Evolutionary conservation across 805 yeast genomes (phyloP).

Genomic region (Jamesozyma spencerorum): DNA sequence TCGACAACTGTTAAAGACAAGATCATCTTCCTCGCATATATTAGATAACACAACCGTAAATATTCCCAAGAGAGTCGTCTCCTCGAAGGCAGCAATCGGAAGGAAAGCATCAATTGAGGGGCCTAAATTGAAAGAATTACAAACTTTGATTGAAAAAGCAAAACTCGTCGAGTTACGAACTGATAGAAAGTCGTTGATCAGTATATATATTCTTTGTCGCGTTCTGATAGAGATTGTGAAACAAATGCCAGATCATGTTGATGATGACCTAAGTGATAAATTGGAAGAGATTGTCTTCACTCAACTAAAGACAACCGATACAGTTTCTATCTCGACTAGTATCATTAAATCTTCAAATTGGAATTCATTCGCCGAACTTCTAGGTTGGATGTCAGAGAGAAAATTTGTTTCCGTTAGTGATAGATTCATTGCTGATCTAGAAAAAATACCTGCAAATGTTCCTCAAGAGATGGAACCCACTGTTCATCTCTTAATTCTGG

Average conservation of each 20-base stretch:
- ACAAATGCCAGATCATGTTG: slow-evolving; percentile 69
- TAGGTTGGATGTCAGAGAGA: slow-evolving; percentile 84
- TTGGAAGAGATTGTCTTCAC: slow-evolving; percentile 89
- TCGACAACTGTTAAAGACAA: not conserved
- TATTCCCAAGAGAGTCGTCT: slow-evolving; percentile 42
- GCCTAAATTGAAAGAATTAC: slow-evolving; percentile 44
- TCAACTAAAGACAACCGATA: slow-evolving; percentile 82
- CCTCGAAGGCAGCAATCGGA: slow-evolving; percentile 35
- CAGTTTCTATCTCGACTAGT: slow-evolving; percentile 53
- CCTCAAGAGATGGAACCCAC: slow-evolving; percentile 48
- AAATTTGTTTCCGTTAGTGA: slow-evolving; percentile 85
- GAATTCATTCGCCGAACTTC: slow-evolving; percentile 78
- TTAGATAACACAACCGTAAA: not conserved
- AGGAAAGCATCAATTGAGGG: slow-evolving; percentile 34
- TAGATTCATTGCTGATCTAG: slow-evolving; percentile 85
- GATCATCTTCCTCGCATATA: slow-evolving; percentile 2
- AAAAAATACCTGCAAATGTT: slow-evolving; percentile 55
- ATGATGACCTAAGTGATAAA: slow-evolving; percentile 71
- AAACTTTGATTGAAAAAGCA: slow-evolving; percentile 34
- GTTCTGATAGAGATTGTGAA: slow-evolving; percentile 87
- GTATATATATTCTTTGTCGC: slow-evolving; percentile 81
- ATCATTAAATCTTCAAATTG: slow-evolving; percentile 84
- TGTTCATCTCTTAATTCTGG: slow-evolving; percentile 69
- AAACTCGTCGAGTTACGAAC: slow-evolving; percentile 70
- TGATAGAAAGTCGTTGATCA: slow-evolving; percentile 75